Conservation (phyloP, 768 basidiomycete species). For the Trametes cingulata region DNA sequence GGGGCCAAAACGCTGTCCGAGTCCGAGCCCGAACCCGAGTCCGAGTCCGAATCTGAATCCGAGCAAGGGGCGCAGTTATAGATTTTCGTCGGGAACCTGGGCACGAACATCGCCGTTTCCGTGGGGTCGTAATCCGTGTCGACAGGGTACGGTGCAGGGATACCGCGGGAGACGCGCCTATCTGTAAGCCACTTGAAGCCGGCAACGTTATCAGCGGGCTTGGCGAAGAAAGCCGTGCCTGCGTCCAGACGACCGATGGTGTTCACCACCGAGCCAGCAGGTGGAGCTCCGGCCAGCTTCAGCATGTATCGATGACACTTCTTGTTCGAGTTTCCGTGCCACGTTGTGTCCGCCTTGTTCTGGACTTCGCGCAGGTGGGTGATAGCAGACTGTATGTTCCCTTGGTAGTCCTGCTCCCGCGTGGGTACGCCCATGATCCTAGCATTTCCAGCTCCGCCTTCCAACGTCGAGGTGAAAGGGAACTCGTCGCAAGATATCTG, state of each 20-base stretch:
- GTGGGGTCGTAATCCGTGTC: neutral
- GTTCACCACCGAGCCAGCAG: neutral
- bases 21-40: too few species aligned
- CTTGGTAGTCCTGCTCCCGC: constrained; percentile 6
- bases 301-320: constrained; percentile 5
- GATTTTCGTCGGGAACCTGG: neutral
- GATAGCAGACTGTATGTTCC: neutral
- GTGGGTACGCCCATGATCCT: neutral
- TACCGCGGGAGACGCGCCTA: neutral
- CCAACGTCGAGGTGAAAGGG: constrained; percentile 5
- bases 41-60: too few species aligned
- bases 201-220: neutral
- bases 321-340: neutral
- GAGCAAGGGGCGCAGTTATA: neutral
- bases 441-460: constrained; percentile 1
- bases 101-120: neutral
- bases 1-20: too few species aligned
- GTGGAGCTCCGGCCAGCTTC: neutral
- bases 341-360: neutral
- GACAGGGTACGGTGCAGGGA: neutral
- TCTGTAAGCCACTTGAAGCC: neutral
- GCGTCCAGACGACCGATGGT: constrained; percentile 3
- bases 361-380: neutral
- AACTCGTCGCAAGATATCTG: constrained; percentile 16
- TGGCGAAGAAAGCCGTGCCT: constrained; percentile 1